These are phyloP conservation scores for Talaromyces sp. DNA, from an alignment of 2,329 filamentous ascomycete species.

Conservation along the genomic window DNA sequence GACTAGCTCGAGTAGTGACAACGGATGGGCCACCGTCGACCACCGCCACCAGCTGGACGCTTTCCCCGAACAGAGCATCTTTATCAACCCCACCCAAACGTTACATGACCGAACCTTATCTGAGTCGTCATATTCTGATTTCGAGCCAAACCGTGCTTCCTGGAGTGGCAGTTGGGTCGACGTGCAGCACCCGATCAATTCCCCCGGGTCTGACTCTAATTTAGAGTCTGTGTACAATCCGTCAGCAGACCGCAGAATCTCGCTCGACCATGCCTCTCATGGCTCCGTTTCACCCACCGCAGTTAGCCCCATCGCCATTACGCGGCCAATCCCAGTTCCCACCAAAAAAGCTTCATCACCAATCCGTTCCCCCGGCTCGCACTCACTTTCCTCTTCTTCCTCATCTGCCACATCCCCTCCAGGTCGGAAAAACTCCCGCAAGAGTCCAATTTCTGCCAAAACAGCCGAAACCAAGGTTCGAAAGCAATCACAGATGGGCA, in stretches of 20 bases:
- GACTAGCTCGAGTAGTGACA: slow-evolving; percentile 71
- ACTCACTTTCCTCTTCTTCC: slow-evolving; percentile 53
- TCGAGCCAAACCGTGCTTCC: slow-evolving; percentile 56
- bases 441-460: slow-evolving; percentile 74
- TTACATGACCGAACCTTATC: slow-evolving; percentile 82
- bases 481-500: slow-evolving; percentile 64
- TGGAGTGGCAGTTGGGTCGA: slow-evolving; percentile 78
- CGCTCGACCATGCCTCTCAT: slow-evolving; percentile 37
- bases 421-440: slow-evolving; percentile 61
- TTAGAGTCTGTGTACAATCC: slow-evolving; percentile 50
- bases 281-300: slow-evolving; percentile 39
- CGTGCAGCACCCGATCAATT: slow-evolving; percentile 72
- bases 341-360: slow-evolving; percentile 45
- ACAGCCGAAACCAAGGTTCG: slow-evolving; percentile 77
- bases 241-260: slow-evolving; percentile 34
- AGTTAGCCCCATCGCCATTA: slow-evolving; percentile 63
- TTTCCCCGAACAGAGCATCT: slow-evolving; percentile 56
- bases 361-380: slow-evolving; percentile 56
- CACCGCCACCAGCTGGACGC: slow-evolving; percentile 63
- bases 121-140: slow-evolving; percentile 73
- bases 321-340: slow-evolving; percentile 57
- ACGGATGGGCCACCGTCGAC: slow-evolving; percentile 80
- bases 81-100: slow-evolving; percentile 89
- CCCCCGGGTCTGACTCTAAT: slow-evolving; percentile 72
- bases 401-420: slow-evolving; percentile 59